These are phyloP conservation scores for Hansenula lynferdii DNA, from an alignment of 1,139 yeast species.

Conservation along the genomic window DNA sequence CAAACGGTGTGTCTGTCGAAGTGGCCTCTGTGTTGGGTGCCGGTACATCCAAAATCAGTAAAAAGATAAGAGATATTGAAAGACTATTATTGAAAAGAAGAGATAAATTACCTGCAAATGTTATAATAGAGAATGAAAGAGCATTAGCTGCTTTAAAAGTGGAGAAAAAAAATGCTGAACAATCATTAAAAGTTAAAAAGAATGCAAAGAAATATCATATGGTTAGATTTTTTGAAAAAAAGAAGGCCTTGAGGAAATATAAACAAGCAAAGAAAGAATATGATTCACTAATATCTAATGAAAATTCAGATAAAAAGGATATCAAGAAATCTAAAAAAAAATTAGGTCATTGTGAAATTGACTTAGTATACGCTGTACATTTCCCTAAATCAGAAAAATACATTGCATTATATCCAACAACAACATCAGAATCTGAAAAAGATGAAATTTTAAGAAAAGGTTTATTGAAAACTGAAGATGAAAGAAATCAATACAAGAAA, in stretches of 20 bases:
- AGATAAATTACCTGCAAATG: constrained; percentile 67
- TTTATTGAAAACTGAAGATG: constrained; percentile 37
- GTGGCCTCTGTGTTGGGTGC: constrained; percentile 29
- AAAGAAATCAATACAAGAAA: constrained; percentile 45
- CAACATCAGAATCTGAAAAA: constrained; percentile 23
- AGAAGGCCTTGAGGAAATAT: constrained; percentile 77
- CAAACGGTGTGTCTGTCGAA: constrained; percentile 24
- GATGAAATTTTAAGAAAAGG: constrained; percentile 21
- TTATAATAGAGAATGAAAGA: constrained; percentile 78
- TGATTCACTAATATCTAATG: constrained; percentile 19
- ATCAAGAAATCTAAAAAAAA: constrained; percentile 40
- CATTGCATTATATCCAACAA: constrained; percentile 65
- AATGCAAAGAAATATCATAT: constrained; percentile 82
- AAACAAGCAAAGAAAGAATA: constrained; percentile 52
- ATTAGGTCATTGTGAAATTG: constrained; percentile 58
- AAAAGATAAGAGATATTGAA: constrained; percentile 82
- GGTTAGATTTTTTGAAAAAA: constrained; percentile 88
- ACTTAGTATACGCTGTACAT: constrained; percentile 69
- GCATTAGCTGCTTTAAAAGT: constrained; percentile 68
- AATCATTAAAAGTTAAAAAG: constrained; percentile 47
- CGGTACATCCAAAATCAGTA: constrained; percentile 53
- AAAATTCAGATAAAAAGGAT: constrained; percentile 42
- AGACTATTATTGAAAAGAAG: constrained; percentile 52
- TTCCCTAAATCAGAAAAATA: constrained; percentile 83
- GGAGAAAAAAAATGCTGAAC: constrained; percentile 56